Percentiles rank a stretch among this genome's conserved stretches.
These are phyloP conservation scores for Vaccinium darrowii DNA, from an alignment of 148 eudicot species.

Conservation along the genomic window DNA sequence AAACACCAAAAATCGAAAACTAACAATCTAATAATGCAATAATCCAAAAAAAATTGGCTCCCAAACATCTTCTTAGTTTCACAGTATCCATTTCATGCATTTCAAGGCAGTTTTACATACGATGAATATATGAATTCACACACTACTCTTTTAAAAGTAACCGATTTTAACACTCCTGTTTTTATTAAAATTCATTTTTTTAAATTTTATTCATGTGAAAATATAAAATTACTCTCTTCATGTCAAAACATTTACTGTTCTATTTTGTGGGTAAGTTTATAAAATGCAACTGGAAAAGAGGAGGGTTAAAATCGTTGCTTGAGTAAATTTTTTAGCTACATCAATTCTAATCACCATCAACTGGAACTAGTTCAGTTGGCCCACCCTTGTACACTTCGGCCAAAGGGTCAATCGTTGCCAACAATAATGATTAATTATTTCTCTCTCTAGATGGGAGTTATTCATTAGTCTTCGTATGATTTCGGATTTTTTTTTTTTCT, in stretches of 20 bases:
- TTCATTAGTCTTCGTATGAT: too few species aligned
- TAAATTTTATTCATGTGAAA: not conserved
- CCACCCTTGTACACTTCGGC: too few species aligned
- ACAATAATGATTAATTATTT: too few species aligned
- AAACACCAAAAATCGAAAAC: too few species aligned
- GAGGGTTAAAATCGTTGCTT: not conserved
- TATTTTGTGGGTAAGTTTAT: not conserved
- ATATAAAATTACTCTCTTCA: not conserved
- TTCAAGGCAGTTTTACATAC: not conserved
- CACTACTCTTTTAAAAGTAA: not conserved
- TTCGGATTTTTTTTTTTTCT: too few species aligned
- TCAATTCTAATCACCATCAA: not conserved
- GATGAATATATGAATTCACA: not conserved
- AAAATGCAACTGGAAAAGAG: not conserved
- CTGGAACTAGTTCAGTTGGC: too few species aligned
- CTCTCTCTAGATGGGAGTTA: too few species aligned
- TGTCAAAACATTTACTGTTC: not conserved
- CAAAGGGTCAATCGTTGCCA: too few species aligned
- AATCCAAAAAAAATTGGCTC: too few species aligned
- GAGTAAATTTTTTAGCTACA: not conserved
- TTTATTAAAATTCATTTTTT: not conserved
- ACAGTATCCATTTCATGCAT: too few species aligned
- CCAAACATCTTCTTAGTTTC: too few species aligned
- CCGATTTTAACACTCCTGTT: not conserved
- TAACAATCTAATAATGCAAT: too few species aligned